Percentiles rank a stretch among this genome's conserved stretches.
Evolutionary conservation across 371 early-diverging fungal genomes (phyloP).

Genomic region (Mucor irregularis): DNA sequence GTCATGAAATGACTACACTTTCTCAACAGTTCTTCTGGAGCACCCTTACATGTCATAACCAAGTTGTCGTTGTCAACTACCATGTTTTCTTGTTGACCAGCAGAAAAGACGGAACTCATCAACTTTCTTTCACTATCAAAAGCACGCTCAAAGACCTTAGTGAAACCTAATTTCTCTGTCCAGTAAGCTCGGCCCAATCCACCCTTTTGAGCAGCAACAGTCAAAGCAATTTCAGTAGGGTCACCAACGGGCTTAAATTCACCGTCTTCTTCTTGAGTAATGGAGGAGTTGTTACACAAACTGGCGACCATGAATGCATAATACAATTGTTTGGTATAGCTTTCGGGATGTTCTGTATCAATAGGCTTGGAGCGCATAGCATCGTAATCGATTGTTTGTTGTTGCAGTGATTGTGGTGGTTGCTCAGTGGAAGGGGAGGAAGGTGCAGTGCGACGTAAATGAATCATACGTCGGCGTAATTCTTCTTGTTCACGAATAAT

Average conservation of each 20-base stretch:
- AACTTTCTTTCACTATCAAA: conserved; percentile 89
- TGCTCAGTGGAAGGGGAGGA: neutral
- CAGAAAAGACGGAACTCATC: conserved; percentile 76
- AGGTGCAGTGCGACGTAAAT: conserved; percentile 26
- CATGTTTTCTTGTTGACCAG: conserved; percentile 2
- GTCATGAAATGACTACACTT: conserved; percentile 61
- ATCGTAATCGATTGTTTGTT: conserved; percentile 26
- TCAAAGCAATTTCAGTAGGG: conserved; percentile 77
- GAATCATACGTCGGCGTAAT: conserved; percentile 44
- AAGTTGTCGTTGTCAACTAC: conserved; percentile 13
- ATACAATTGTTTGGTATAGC: conserved; percentile 30
- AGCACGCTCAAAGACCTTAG: conserved; percentile 54
- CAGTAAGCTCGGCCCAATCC: conserved; percentile 38
- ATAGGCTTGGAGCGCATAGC: conserved; percentile 32
- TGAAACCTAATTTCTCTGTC: conserved; percentile 23
- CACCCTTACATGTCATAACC: conserved; percentile 81
- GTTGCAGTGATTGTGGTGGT: neutral
- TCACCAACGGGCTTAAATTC: conserved; percentile 77
- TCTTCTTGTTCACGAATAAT: conserved; percentile 43
- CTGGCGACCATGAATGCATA: conserved; percentile 45
- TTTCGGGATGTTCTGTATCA: conserved; percentile 32
- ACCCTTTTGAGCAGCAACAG: conserved; percentile 63
- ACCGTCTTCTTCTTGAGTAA: conserved; percentile 60
- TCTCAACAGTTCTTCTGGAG: conserved; percentile 82
- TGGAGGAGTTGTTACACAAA: conserved; percentile 70